Conservation (phyloP, 345 rosid genomes). For the Viola odorata region DNA sequence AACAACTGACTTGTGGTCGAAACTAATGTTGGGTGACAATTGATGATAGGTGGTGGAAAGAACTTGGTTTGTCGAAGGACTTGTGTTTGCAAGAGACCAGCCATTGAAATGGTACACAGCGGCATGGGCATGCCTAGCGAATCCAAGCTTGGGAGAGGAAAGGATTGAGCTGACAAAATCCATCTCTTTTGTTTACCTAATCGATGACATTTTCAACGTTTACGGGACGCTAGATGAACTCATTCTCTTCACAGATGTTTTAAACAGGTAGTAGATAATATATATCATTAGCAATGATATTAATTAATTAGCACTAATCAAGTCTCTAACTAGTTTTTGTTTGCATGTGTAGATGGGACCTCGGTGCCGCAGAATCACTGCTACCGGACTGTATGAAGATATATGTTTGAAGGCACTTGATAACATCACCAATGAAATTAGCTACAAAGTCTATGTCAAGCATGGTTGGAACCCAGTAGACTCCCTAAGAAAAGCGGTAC, state of each 20-base stretch:
- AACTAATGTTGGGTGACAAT: no score
- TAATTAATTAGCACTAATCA: no score
- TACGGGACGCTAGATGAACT: constrained; percentile 42
- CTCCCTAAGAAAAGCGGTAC: constrained; percentile 41
- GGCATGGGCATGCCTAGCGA: constrained; percentile 40
- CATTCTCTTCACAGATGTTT: constrained; percentile 34
- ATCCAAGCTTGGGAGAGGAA: constrained; percentile 40
- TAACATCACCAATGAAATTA: constrained; percentile 34
- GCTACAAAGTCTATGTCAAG: constrained; percentile 19
- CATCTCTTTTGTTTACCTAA: constrained; percentile 46
- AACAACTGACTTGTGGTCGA: no score
- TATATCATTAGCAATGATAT: no score
- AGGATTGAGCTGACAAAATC: constrained; percentile 46
- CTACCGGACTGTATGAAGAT: constrained; percentile 38
- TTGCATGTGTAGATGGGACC: constrained; percentile 36
- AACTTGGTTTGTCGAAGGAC: constrained; percentile 36
- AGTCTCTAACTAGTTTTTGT: background rate
- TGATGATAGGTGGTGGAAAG: constrained; percentile 55
- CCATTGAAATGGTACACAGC: constrained; percentile 49
- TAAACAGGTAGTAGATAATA: constrained; percentile 25
- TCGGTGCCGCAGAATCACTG: constrained; percentile 11
- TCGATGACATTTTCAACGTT: constrained; percentile 54
- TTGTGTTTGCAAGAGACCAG: constrained; percentile 45
- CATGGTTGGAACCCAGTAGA: constrained; percentile 37
- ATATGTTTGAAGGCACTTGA: constrained; percentile 40